Conservation (phyloP, 139 green algal species). For the Chlorella sorokiniana region DNA sequence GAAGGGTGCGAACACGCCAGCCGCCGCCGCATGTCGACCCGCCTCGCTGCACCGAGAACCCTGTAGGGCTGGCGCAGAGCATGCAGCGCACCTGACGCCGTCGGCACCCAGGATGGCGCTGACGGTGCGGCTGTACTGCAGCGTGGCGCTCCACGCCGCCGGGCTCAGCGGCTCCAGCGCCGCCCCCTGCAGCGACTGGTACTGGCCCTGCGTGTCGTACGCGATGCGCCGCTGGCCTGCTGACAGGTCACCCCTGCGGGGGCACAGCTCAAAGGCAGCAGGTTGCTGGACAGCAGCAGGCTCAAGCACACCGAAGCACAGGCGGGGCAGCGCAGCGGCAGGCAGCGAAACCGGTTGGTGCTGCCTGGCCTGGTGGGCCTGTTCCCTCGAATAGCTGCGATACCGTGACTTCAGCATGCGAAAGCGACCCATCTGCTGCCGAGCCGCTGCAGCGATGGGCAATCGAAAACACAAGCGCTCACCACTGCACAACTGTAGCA, state of each 20-base stretch:
- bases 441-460: background rate
- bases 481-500: constrained; percentile 28
- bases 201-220: constrained; percentile 44
- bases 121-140: constrained; percentile 3
- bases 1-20: too few species aligned
- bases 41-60: too few species aligned
- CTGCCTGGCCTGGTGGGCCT: background rate
- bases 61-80: too few species aligned
- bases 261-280: background rate
- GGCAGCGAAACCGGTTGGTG: background rate
- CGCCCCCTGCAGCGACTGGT: constrained; percentile 11
- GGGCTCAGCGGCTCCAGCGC: background rate
- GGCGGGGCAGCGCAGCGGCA: background rate
- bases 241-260: constrained; percentile 32
- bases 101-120: constrained; percentile 22
- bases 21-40: too few species aligned
- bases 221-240: constrained; percentile 46
- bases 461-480: background rate
- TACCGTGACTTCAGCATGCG: background rate
- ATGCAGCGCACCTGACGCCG: constrained; percentile 29
- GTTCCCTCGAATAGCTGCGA: background rate
- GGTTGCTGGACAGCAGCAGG: background rate
- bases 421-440: background rate
- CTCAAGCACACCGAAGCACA: background rate
- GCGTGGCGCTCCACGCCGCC: background rate